Percentiles rank a stretch among this genome's conserved stretches.
These are phyloP conservation scores for Amanita molliuscula DNA, from an alignment of 768 basidiomycete species.

Conservation along the genomic window DNA sequence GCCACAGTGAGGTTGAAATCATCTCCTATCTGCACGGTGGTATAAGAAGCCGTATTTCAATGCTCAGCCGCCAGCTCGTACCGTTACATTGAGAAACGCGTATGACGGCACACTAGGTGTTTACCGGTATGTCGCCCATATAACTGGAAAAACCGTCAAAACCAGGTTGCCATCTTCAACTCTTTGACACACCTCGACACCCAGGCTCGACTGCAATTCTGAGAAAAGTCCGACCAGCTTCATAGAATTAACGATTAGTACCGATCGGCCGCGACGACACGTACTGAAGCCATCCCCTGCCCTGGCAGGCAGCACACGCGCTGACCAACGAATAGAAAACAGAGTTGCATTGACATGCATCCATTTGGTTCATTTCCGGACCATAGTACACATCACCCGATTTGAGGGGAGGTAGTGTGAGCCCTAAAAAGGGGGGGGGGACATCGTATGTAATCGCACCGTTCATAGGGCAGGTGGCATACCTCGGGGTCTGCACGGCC, in stretches of 20 bases:
- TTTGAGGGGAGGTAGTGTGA: conserved; percentile 17
- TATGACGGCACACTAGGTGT: conserved; percentile 40
- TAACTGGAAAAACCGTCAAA: not conserved
- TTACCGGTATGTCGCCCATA: conserved; percentile 28
- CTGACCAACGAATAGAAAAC: conserved; percentile 42
- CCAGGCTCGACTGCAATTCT: not conserved
- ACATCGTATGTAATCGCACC: not conserved
- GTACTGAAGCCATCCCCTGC: conserved; percentile 18
- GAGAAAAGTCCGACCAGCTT: not conserved
- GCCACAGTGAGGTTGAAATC: not conserved
- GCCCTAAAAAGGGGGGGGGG: not conserved
- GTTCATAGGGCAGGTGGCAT: not conserved
- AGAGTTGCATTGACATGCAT: conserved; percentile 36
- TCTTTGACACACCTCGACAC: not conserved
- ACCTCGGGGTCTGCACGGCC: not conserved
- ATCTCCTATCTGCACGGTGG: not conserved
- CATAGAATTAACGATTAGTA: not conserved
- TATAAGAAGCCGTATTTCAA: not conserved
- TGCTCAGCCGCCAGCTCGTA: not conserved
- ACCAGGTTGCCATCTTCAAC: not conserved
- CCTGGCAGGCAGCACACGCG: conserved; percentile 42
- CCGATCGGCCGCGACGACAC: not conserved
- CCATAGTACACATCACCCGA: conserved; percentile 22
- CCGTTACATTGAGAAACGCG: conserved; percentile 36
- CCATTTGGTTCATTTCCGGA: conserved; percentile 22